These are phyloP conservation scores for Scutellaria baicalensis DNA, from an alignment of 257 asterid genomes.

Conservation along the genomic window DNA sequence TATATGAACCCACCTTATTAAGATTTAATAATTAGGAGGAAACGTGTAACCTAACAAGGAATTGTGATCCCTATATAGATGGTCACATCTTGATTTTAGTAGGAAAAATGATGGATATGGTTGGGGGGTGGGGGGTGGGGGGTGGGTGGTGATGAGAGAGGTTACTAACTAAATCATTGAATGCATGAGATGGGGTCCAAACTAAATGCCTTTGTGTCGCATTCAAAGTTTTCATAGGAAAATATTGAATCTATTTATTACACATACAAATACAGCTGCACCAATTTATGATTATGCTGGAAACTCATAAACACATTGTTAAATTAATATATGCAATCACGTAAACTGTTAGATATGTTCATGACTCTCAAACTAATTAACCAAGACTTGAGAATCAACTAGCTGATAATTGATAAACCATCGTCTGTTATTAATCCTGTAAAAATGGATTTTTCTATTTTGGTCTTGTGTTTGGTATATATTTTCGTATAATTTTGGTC, in stretches of 20 bases:
- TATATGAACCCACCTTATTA: too few relatives aligned
- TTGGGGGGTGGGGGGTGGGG: too few relatives aligned
- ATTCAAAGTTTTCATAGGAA: slow-evolving; percentile 9
- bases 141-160: neutral
- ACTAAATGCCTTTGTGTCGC: slow-evolving; percentile 36
- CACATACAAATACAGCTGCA: slow-evolving; percentile 10
- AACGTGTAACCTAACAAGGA: too few relatives aligned
- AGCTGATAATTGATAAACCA: too few relatives aligned
- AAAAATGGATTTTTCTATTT: too few relatives aligned
- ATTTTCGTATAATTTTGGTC: too few relatives aligned
- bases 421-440: too few relatives aligned
- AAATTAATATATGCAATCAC: neutral
- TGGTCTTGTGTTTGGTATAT: too few relatives aligned
- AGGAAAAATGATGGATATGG: too few relatives aligned
- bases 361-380: neutral
- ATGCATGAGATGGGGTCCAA: slow-evolving; percentile 46
- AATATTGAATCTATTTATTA: neutral
- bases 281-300: neutral
- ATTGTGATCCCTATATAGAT: too few relatives aligned
- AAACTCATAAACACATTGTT: neutral
- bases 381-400: neutral
- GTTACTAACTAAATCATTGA: slow-evolving; percentile 8
- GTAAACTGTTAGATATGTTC: neutral
- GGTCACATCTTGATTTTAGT: too few relatives aligned
- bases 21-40: too few relatives aligned